Evolutionary conservation across 2,329 filamentous ascomycete species (phyloP), one percentile per base, ranked within the genome.

Genomic region (Endocalyx cinctus): DNA sequence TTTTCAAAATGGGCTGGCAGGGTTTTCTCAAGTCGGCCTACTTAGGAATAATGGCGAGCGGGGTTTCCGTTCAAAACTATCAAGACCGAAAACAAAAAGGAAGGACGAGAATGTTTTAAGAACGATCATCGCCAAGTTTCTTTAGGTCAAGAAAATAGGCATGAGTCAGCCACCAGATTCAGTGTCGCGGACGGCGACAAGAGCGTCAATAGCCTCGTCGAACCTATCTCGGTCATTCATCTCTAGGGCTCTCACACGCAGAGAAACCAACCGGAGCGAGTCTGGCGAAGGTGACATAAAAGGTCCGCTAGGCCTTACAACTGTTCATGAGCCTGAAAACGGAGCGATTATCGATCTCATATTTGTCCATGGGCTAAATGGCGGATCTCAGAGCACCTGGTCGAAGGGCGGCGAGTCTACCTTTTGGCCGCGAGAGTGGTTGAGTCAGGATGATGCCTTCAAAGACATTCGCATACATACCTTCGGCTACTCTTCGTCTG

Each of bases 291-390:
- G 29, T 8, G 17, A 20, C 1, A 18, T 33, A 11, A 55, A 51
- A 22, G 50, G 51, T 2, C 42, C 48, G 2, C 18, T 52, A 10
- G 52, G 52, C 1, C 42, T 57, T 0, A 52, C 45, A 0, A 52
- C 48, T 0, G 20, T 54, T 4, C 28, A 41, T 4, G 35, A 40
- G 2, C 52, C 52, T 2, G 31, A 15, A 3, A 16, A 26, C 1
- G 5, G 28, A 8, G 36, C 23, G 13, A 32, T 46, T 1, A 48
- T 43, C 0, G 57, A 61, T 27, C 22, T 60, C 2, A 45, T 64
- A n/a, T 63, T 66, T 32, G 57, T 64, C 5, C 61, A 64, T 43
- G 58, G 60, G 2, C 46, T 65, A 5, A 57, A 60, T 10, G 61
- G 62, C 1, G 57, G 55, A 1, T 58, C 54, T 0, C 33, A 41